Conservation (phyloP, 495 filamentous ascomycete genomes). For the Annulohypoxylon maeteangense region DNA sequence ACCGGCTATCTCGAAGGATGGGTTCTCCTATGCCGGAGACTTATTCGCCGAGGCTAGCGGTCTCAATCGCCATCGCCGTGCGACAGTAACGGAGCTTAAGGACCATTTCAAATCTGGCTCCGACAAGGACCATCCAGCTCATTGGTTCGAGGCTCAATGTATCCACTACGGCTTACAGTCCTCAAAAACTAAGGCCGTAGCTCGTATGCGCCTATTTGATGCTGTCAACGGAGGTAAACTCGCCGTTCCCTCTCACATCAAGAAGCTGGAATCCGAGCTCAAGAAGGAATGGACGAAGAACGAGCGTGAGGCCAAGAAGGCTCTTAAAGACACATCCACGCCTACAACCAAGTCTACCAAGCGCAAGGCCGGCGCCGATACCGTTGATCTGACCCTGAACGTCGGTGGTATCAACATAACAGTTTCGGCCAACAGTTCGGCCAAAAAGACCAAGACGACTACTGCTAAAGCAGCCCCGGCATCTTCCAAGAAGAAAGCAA, state of each 20-base stretch:
- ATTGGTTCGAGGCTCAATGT: slow-evolving; percentile 69
- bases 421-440: slow-evolving; percentile 30
- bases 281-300: slow-evolving; percentile 63
- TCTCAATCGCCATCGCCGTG: slow-evolving; percentile 62
- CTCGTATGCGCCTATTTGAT: slow-evolving; percentile 66
- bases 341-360: slow-evolving; percentile 38
- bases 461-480: slow-evolving; percentile 5
- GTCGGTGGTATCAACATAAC: slow-evolving; percentile 42
- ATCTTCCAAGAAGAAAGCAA: background rate
- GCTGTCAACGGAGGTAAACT: slow-evolving; percentile 59
- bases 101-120: slow-evolving; percentile 53
- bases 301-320: slow-evolving; percentile 58
- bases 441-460: slow-evolving; percentile 37
- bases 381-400: slow-evolving; percentile 36
- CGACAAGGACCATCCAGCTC: slow-evolving; percentile 60
- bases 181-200: slow-evolving; percentile 64
- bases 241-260: slow-evolving; percentile 51
- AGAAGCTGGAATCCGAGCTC: slow-evolving; percentile 60
- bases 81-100: slow-evolving; percentile 58
- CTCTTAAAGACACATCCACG: slow-evolving; percentile 34
- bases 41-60: slow-evolving; percentile 60
- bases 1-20: slow-evolving; percentile 37
- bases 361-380: slow-evolving; percentile 47
- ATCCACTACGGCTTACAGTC: slow-evolving; percentile 66
- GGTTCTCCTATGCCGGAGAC: slow-evolving; percentile 51